These are phyloP conservation scores for Daldinia eschscholtzii DNA, from an alignment of 2,329 filamentous ascomycete species.

Conservation along the genomic window DNA sequence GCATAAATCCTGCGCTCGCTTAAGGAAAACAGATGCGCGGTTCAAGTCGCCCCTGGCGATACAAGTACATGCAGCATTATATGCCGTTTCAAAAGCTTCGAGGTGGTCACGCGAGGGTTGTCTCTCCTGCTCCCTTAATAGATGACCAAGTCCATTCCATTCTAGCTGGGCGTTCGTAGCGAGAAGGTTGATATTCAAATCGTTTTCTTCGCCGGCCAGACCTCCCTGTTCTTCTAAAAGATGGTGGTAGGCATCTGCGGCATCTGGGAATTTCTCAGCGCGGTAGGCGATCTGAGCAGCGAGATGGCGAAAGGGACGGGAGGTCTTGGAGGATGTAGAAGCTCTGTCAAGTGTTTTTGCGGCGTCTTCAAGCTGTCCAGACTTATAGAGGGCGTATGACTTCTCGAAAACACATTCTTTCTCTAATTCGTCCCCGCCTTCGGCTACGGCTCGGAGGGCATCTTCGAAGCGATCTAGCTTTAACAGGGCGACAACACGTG, in stretches of 20 bases:
- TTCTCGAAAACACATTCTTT: slow-evolving; percentile 75
- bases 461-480: slow-evolving; percentile 88
- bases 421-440: slow-evolving; percentile 71
- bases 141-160: slow-evolving; percentile 71
- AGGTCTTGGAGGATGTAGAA: slow-evolving; percentile 46
- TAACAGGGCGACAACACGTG: slow-evolving; percentile 79
- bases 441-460: slow-evolving; percentile 75
- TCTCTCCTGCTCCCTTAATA: slow-evolving; percentile 65
- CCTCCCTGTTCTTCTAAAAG: slow-evolving; percentile 62
- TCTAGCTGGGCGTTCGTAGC: slow-evolving; percentile 79
- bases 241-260: slow-evolving; percentile 72
- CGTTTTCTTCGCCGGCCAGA: slow-evolving; percentile 74
- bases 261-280: slow-evolving; percentile 77
- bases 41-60: slow-evolving; percentile 77
- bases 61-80: slow-evolving; percentile 81
- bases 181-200: slow-evolving; percentile 80
- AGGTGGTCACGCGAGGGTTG: slow-evolving; percentile 70
- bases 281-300: slow-evolving; percentile 79
- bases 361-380: slow-evolving; percentile 75
- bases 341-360: slow-evolving; percentile 58
- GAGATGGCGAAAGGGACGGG: slow-evolving; percentile 63
- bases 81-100: slow-evolving; percentile 84
- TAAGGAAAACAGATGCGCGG: slow-evolving; percentile 75
- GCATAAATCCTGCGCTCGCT: slow-evolving; percentile 77
- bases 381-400: slow-evolving; percentile 87